Base-by-base conservation (phyloP, 2,329 filamentous ascomycete genomes). In the Eurotiales sp. region DNA sequence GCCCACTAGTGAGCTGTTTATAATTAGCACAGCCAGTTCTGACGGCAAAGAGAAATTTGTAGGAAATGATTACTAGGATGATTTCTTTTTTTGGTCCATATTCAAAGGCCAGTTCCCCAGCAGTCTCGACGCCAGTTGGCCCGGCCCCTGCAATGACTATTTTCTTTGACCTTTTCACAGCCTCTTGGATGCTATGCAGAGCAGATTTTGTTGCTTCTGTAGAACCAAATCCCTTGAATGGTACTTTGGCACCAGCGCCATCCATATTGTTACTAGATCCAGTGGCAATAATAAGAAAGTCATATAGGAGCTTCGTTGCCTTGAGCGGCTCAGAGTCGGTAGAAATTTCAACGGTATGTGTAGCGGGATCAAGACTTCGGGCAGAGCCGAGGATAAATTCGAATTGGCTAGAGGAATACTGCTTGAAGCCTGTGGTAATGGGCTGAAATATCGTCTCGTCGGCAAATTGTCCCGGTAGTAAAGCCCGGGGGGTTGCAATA, bases 91-190 rank as follows among this genome's bases (percentile, higher is more conserved):
- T n/a, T 19, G 23, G 19, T 43, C 44, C 44, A 39, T 52, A 52
- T 27, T 47, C 50, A 29, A 37, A 52, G 4, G 37, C 44, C 23
- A 52, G 23, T 30, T 52, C 50, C 14, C 50, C 50, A 12, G 44
- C 50, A n/a, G 44, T 48, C 27, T 52, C 50, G 32, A 52, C 50
- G 4, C 50, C 50, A 39, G 44, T 47, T 2, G 50, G 44, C 14
- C 50, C 50, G 21, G 36, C 50, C 23, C 50, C 50, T 21, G 29
- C 37, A 32, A 52, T 27, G 8, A 52, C 44, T 34, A 52, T 52
- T 17, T 37, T 47, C 44, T 48, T 47, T 8, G 50, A 42, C 14
- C 44, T 47, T 6, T 44, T 43, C 14, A 52, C 50, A 12, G 23
- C 36, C 5, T 19, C 30, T 29, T 52, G 50, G 21, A 47, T 41